Evolutionary conservation across 2,329 filamentous ascomycete genomes (phyloP).

Genomic region (Microdochium nivale): DNA sequence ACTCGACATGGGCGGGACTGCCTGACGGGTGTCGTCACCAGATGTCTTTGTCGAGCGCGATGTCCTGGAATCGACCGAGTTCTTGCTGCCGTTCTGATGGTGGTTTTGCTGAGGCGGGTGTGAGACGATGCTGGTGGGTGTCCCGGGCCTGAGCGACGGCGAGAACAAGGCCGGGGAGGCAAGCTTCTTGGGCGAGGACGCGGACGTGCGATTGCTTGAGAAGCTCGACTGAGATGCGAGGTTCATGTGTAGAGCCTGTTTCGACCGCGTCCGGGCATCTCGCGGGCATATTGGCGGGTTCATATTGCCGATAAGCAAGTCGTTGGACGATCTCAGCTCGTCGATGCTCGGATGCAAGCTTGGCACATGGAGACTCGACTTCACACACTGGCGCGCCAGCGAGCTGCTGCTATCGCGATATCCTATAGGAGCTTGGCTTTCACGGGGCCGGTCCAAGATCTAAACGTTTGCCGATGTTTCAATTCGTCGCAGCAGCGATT

Average conservation of each 20-base stretch:
- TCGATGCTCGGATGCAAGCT: too few species aligned
- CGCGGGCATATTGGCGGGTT: background rate
- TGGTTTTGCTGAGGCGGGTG: slow-evolving; percentile 30
- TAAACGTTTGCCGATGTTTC: too few species aligned
- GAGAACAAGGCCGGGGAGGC: slow-evolving; percentile 13
- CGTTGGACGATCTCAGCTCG: too few species aligned
- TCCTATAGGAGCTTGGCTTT: too few species aligned
- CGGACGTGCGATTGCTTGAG: background rate
- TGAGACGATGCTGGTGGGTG: slow-evolving; percentile 11
- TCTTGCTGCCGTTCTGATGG: slow-evolving; percentile 26
- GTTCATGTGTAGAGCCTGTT: background rate
- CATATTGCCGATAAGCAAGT: background rate
- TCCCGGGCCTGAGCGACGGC: background rate
- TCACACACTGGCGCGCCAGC: too few species aligned
- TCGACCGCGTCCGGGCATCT: background rate
- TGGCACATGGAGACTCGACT: too few species aligned
- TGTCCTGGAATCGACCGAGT: background rate
- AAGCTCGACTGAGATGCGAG: background rate
- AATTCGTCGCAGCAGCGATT: too few species aligned
- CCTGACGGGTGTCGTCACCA: background rate
- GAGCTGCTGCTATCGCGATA: too few species aligned
- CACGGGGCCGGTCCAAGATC: too few species aligned
- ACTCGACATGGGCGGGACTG: slow-evolving; percentile 29
- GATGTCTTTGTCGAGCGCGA: background rate
- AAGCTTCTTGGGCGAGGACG: background rate